A percentile compares a stretch with the other conserved stretches of the same genome.
phyloP scores from a whole-genome alignment of 225 moss, liverwort and hornwort genomes.

The Takakia lepidozioides region DNA sequence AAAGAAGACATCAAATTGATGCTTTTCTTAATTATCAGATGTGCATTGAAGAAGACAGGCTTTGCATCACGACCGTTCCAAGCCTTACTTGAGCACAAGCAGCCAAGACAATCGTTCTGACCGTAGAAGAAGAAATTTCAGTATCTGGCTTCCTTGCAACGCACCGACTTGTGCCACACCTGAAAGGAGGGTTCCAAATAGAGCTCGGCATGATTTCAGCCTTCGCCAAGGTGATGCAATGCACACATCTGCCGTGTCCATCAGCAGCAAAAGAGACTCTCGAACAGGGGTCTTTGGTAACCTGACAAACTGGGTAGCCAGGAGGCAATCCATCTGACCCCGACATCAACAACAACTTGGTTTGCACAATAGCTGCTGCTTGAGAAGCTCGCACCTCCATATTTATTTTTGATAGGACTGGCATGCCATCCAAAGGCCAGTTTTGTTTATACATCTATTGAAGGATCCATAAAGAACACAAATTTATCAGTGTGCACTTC shows the following conservation, averaged over 20 bases:
- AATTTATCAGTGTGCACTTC: background rate
- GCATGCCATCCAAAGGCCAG: constrained; percentile 50
- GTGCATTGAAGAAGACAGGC: background rate
- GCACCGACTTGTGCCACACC: constrained; percentile 64
- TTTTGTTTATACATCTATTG: constrained; percentile 57
- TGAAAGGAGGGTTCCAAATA: constrained; percentile 46
- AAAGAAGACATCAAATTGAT: background rate
- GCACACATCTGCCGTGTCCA: constrained; percentile 72
- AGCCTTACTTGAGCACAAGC: constrained; percentile 57
- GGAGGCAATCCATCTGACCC: constrained; percentile 23
- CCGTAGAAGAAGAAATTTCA: constrained; percentile 52
- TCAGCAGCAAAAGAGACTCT: constrained; percentile 56
- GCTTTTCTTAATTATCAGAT: background rate
- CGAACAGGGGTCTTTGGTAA: constrained; percentile 38
- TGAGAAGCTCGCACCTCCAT: constrained; percentile 64
- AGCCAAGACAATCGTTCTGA: constrained; percentile 58
- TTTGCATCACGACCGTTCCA: too few species aligned
- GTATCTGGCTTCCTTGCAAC: constrained; percentile 47
- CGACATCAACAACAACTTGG: constrained; percentile 36
- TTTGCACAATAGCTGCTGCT: constrained; percentile 46
- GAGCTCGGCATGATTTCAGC: constrained; percentile 49
- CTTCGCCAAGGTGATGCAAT: constrained; percentile 66
- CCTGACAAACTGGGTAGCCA: constrained; percentile 16
- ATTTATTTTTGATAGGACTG: constrained; percentile 60
- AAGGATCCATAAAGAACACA: constrained; percentile 1